These are phyloP conservation scores for Tolypocladium tropicale DNA, from an alignment of 2,329 filamentous ascomycete genomes.

Conservation along the genomic window DNA sequence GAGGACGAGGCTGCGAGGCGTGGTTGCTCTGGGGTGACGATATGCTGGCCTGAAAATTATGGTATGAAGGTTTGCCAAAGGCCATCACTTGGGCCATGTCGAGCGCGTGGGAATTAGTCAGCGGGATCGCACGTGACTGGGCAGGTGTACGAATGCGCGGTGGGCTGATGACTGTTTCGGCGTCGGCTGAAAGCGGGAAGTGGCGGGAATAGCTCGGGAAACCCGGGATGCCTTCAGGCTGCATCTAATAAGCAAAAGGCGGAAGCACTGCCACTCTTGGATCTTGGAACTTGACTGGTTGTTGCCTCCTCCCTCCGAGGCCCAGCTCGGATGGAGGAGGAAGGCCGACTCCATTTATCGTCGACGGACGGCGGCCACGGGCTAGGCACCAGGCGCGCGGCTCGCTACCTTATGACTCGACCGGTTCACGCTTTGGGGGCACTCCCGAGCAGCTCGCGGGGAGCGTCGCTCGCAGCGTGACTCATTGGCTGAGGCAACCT, in stretches of 20 bases:
- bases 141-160: too few relatives aligned
- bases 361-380: neutral
- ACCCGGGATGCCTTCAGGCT: neutral
- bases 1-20: slow-evolving; percentile 1
- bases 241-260: too few relatives aligned
- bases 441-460: neutral
- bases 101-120: slow-evolving; percentile 18
- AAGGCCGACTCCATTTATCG: neutral
- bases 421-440: neutral
- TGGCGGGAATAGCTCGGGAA: neutral
- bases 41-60: slow-evolving; percentile 16
- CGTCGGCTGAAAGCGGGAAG: neutral
- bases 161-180: neutral
- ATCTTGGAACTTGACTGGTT: neutral
- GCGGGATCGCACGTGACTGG: slow-evolving; percentile 14
- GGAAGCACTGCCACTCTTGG: neutral
- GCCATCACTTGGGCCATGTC: neutral
- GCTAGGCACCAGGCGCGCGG: slow-evolving; percentile 1
- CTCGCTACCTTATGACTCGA: slow-evolving; percentile 1
- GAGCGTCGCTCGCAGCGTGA: neutral
- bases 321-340: slow-evolving; percentile 1
- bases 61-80: slow-evolving; percentile 12
- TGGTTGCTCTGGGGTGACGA: slow-evolving; percentile 6
- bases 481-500: slow-evolving; percentile 1
- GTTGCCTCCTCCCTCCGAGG: neutral